Base-by-base conservation (phyloP, 345 rosid genomes). In the Citrus medica region DNA sequence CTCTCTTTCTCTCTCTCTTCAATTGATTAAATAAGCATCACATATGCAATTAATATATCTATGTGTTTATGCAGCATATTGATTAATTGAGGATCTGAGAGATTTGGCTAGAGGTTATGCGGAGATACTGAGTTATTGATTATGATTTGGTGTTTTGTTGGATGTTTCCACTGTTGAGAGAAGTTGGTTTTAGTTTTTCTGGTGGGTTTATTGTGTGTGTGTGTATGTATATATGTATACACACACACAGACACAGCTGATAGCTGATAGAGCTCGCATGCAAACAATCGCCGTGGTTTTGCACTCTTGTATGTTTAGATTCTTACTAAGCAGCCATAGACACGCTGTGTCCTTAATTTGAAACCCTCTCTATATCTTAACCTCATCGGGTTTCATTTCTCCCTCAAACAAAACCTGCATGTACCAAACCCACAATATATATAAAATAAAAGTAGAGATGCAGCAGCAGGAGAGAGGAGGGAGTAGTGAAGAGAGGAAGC, bases 381-480 rank as follows among this genome's bases (percentile, higher is more conserved):
- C 64, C 48, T 21, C 42, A 25, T 16, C 60, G 28, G 4, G 27
- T 46, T 28, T 61, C 56, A 62, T 2, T 27, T 24, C 56, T 53
- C 46, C 32, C 74, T 25, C 67, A 35, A 63, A 62, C 69, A 56
- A 81, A 59, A 46, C 76, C 82, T 80, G 73, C 83, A 77, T 81
- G 79, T 81, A 72, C 78, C 70, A 51, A 75, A 33, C 14, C 76
- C 60, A 72, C 16, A 42, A 46, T 46, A 3, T 13, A 46, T 53
- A 19, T 0, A 17, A 4, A 53, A 53, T 9, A 56, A 9, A 40
- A 19, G 2, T n/a, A 75, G 37, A 58, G 68, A 80, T 83, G 86
- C 84, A 81, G 86, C 84, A 81, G 69, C 83, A 79, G 67, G 82
- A 83, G 42, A 76, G 83, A 60, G 78, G 69, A 12, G 77, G 71